Evolutionary conservation across 208 protist species (phyloP).

Genomic region (Angomonas ambiguus): DNA sequence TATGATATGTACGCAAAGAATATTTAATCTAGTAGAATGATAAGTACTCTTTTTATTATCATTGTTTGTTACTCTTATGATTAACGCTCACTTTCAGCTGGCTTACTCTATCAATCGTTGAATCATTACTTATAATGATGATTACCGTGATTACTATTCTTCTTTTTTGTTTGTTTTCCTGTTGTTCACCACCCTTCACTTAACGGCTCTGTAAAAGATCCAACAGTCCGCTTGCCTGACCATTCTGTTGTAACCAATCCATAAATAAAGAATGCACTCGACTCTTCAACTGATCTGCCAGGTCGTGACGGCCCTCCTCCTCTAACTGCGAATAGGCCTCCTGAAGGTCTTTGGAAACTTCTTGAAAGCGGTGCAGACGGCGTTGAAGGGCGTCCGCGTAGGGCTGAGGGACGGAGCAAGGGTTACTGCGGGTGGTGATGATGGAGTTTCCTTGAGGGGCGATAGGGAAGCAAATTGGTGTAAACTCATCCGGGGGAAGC

Average conservation of each 20-base stretch:
- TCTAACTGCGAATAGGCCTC: conserved; percentile 58
- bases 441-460: conserved; percentile 40
- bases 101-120: not conserved
- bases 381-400: conserved; percentile 66
- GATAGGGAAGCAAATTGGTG: conserved; percentile 70
- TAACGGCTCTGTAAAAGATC: conserved; percentile 46
- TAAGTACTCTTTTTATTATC: not conserved
- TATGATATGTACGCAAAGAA: not conserved
- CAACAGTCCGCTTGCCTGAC: conserved; percentile 63
- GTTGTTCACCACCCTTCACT: not conserved
- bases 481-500: conserved; percentile 79
- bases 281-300: conserved; percentile 61
- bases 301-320: conserved; percentile 60
- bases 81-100: not conserved
- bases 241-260: conserved; percentile 78
- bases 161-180: not conserved
- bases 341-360: conserved; percentile 67
- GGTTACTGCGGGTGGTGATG: conserved; percentile 80
- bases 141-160: not conserved
- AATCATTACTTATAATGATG: not conserved
- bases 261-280: conserved; percentile 79
- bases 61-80: not conserved
- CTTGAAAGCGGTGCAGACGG: conserved; percentile 64
- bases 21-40: not conserved
- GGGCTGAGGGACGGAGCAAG: conserved; percentile 59